Evolutionary conservation across 805 yeast species (phyloP).

Genomic region (Yarrowia sp.): DNA sequence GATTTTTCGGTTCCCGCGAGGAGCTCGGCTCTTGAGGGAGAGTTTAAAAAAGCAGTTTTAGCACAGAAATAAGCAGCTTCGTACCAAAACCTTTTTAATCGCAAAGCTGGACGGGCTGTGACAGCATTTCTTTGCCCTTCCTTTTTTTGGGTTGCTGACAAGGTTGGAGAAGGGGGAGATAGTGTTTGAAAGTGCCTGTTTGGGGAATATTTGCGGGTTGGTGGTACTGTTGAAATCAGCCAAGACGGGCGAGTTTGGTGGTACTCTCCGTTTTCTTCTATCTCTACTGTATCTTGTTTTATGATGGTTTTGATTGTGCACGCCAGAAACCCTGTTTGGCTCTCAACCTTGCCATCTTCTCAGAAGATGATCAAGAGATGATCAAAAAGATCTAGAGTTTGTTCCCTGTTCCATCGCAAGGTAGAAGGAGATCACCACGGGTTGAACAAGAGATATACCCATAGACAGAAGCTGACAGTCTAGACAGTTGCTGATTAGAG

Average conservation of each 20-base stretch:
- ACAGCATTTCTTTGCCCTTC: constrained; percentile 1
- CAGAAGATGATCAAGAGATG: constrained; percentile 3
- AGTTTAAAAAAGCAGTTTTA: constrained; percentile 4
- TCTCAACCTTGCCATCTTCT: neutral
- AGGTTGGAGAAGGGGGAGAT: neutral
- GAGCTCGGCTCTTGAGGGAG: neutral
- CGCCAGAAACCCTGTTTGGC: neutral
- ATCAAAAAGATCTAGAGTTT: constrained; percentile 32
- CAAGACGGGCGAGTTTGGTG: neutral
- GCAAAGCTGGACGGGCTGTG: neutral
- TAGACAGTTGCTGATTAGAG: too few relatives aligned
- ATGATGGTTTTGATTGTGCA: neutral
- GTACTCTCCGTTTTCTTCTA: neutral
- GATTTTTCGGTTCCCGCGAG: neutral
- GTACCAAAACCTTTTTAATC: neutral
- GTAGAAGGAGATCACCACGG: too few relatives aligned
- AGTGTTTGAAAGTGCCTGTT: neutral
- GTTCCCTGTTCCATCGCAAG: neutral
- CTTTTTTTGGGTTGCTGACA: neutral
- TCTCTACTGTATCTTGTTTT: neutral
- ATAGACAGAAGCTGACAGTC: too few relatives aligned
- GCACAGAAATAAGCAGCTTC: constrained; percentile 26
- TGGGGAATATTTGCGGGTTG: too few relatives aligned
- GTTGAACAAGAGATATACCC: too few relatives aligned
- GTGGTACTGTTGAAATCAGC: neutral